phyloP scores from a whole-genome alignment of 2,329 filamentous ascomycete species.

The Phymatotrichopsis omnivora region DNA sequence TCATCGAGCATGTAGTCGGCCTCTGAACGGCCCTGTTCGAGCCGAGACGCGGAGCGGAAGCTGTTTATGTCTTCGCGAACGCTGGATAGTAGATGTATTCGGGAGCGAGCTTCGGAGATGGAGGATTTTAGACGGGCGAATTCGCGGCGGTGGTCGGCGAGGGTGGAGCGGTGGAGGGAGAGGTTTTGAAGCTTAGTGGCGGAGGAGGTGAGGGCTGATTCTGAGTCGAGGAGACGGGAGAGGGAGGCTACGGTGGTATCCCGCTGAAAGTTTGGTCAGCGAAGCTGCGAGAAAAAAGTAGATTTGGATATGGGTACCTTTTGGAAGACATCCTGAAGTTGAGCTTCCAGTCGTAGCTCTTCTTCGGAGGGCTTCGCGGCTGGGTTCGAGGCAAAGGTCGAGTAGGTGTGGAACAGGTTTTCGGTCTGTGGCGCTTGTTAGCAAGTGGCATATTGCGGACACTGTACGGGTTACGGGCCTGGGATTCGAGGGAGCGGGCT shows the following conservation, averaged over 20 bases:
- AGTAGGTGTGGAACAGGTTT: conserved; percentile 55
- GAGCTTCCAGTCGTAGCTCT: conserved; percentile 66
- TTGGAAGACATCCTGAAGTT: conserved; percentile 74
- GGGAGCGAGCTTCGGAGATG: conserved; percentile 68
- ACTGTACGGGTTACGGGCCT: conserved; percentile 47
- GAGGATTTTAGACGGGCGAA: conserved; percentile 62
- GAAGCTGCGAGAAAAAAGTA: not conserved
- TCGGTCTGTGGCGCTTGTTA: conserved; percentile 27
- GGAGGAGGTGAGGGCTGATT: conserved; percentile 74
- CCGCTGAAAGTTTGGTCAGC: conserved; percentile 46
- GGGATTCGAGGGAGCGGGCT: conserved; percentile 75
- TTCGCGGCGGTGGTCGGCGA: conserved; percentile 76
- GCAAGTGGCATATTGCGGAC: not conserved
- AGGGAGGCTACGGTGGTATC: conserved; percentile 74
- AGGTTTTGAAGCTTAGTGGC: conserved; percentile 97
- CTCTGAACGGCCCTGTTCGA: conserved; percentile 42
- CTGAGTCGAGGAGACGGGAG: conserved; percentile 80
- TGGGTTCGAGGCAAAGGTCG: conserved; percentile 73
- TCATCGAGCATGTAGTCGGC: conserved; percentile 97
- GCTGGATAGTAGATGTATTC: conserved; percentile 79
- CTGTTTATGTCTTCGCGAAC: conserved; percentile 87
- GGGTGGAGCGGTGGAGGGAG: conserved; percentile 78
- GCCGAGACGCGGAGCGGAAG: conserved; percentile 56
- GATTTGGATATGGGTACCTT: conserved; percentile 46
- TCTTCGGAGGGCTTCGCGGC: conserved; percentile 76